Evolutionary conservation across 345 rosid genomes (phyloP).

Genomic region (Gossypium stocksii): DNA sequence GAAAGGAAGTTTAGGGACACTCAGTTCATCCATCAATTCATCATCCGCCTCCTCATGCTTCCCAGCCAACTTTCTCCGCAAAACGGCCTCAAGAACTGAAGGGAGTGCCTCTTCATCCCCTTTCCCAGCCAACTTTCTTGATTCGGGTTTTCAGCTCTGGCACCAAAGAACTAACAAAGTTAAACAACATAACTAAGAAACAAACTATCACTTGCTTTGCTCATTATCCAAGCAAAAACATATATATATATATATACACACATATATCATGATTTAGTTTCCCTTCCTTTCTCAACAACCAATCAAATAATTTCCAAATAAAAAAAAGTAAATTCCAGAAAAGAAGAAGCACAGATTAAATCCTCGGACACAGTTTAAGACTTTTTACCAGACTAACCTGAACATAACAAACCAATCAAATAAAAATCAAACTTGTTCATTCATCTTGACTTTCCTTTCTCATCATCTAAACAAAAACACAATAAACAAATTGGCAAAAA

Average conservation of each 20-base stretch:
- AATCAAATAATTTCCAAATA: not conserved
- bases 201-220: not conserved
- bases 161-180: slow-evolving; percentile 21
- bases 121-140: slow-evolving; percentile 28
- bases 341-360: not conserved
- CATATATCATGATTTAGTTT: not conserved
- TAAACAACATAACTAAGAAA: slow-evolving; percentile 12
- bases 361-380: not conserved
- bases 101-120: slow-evolving; percentile 80
- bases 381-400: not conserved
- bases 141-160: slow-evolving; percentile 61
- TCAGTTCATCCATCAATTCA: slow-evolving; percentile 50
- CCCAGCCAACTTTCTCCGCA: slow-evolving; percentile 43
- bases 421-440: no score
- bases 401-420: not conserved
- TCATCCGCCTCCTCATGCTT: slow-evolving; percentile 80
- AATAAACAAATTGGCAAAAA: not conserved
- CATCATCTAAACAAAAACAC: not conserved
- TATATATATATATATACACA: not conserved
- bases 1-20: not conserved
- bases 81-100: slow-evolving; percentile 54
- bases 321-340: not conserved
- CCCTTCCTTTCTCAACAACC: not conserved
- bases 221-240: not conserved
- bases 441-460: not conserved